Base-by-base conservation (phyloP, 768 basidiomycete genomes). In the Trichaptum fuscoviolaceum region DNA sequence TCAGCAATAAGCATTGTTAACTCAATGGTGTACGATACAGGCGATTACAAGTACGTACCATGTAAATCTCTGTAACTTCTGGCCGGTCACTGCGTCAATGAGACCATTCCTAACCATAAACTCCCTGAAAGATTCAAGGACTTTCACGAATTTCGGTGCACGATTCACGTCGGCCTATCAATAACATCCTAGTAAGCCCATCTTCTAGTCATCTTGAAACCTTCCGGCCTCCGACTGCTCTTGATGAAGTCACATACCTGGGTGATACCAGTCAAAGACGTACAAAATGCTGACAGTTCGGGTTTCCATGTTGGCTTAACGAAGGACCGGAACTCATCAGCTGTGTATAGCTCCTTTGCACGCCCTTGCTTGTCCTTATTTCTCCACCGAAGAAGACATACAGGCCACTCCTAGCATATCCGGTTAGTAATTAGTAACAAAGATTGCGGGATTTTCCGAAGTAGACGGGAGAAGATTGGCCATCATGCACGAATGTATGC, bases 291-390 rank as follows among this genome's bases (percentile, higher is more conserved):
- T 7, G 92, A 89, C 7, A 99, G 82, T 63, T 77, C 80, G 0
- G 96, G 95, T 58, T 84, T 80, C 93, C 95, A 98, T 7, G 87
- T 90, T 7, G 96, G 96, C 72, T 82, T 82, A 58, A 98, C 94
- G 75, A 92, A 96, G 69, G 86, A 89, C 68, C 91, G 88, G 79
- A 95, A 99, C 74, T 93, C 92, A 69, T 87, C 90, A 23, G 90
- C 82, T 52, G 90, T 79, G 73, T 88, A 85, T 25, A 98, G 80
- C 58, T 80, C 79, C 66, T 80, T 83, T 10, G 87, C 85, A 57
- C 69, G 77, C 62, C 84, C 84, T 63, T 83, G 81, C 20, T 75
- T 66, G 35, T 81, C 79, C 70, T 80, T 85, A 72, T 92, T 86
- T 71, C 79, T 83, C 96, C 96, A 98, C 67, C 84, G 85, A 67